Percentiles rank a stretch among this genome's conserved stretches.
Evolutionary conservation across 2,329 filamentous ascomycete species (phyloP).

Genomic region (Catunica adiposa): DNA sequence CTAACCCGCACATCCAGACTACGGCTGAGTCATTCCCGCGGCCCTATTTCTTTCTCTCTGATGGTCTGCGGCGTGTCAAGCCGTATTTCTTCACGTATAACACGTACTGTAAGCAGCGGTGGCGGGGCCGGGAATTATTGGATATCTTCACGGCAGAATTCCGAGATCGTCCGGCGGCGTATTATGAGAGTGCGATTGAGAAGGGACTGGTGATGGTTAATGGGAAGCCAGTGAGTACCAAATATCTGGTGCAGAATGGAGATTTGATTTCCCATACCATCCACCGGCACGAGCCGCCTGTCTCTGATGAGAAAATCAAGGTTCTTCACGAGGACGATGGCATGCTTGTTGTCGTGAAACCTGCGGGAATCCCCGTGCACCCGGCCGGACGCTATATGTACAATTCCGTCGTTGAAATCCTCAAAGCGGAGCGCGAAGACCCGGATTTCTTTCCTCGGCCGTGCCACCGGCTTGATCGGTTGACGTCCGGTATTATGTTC

Average conservation of each 20-base stretch:
- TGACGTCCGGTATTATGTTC: slow-evolving; percentile 97
- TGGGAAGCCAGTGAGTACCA: slow-evolving; percentile 48
- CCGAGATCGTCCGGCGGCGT: slow-evolving; percentile 67
- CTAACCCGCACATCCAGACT: slow-evolving; percentile 10
- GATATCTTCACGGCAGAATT: slow-evolving; percentile 90
- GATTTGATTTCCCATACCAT: slow-evolving; percentile 84
- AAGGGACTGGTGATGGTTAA: slow-evolving; percentile 66
- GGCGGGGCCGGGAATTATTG: slow-evolving; percentile 64
- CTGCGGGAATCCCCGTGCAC: slow-evolving; percentile 85
- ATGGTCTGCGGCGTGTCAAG: slow-evolving; percentile 62
- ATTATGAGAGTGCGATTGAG: slow-evolving; percentile 76
- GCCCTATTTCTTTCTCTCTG: slow-evolving; percentile 71
- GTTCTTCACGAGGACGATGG: slow-evolving; percentile 84
- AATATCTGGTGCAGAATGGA: slow-evolving; percentile 68
- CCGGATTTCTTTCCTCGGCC: slow-evolving; percentile 42
- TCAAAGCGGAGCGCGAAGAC: slow-evolving; percentile 53
- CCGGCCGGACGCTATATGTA: slow-evolving; percentile 89
- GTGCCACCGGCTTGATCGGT: slow-evolving; percentile 82
- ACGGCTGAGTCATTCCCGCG: slow-evolving; percentile 27
- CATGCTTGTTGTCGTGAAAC: slow-evolving; percentile 94
- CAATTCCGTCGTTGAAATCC: slow-evolving; percentile 87
- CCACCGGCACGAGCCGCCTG: slow-evolving; percentile 89
- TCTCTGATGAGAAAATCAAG: slow-evolving; percentile 61
- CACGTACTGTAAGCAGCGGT: slow-evolving; percentile 84
- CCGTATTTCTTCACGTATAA: slow-evolving; percentile 94